Evolutionary conservation across 805 yeast genomes (phyloP), one percentile per base, ranked within the genome.

Genomic region (Danielozyma ontarioensis): DNA sequence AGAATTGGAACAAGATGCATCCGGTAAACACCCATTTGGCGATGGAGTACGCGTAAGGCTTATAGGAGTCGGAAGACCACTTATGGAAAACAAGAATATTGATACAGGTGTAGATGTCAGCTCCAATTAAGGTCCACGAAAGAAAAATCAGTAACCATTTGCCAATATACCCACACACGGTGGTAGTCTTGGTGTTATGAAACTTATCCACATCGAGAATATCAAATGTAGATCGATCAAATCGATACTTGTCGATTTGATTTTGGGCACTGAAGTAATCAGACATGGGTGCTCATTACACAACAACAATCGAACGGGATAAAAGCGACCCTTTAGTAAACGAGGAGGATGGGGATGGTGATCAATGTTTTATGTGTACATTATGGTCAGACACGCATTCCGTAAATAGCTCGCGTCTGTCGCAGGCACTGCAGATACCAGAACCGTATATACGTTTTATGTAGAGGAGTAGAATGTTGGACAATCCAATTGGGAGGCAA

Each of bases 61-160:
- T 46, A 37, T 59, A 61, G 33, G 72, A 70, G 28, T 66, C 57
- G 4, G 76, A 67, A 3, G 80, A 69, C 90, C 90, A 82, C 29
- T 74, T 65, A 49, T 82, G 74, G 53, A 80, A 78, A 1, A 83
- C 93, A 44, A 86, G 63, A 27, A 87, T 70, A 45, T 74, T 78
- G 36, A 87, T 59, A 54, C 90, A 77, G 0, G 95, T 85, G 61
- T 84, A 87, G 16, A 86, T 67, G 62, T 87, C 96, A 2, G 83
- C 72, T 1, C 68, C 83, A 31, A 77, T 51, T 33, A 70, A 64
- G 10, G 75, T 72, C 36, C 80, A 62, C 1, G 78, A 68, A 12
- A 76, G 51, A 28, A 78, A 67, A 33, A 84, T 53, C n/a, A 72
- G 42, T 17, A 74, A 45, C 57, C 76, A 59, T 51, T 66, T 53